These are phyloP conservation scores for Amesomyces nigricolor DNA, from an alignment of 2,329 filamentous ascomycete species.

Conservation along the genomic window DNA sequence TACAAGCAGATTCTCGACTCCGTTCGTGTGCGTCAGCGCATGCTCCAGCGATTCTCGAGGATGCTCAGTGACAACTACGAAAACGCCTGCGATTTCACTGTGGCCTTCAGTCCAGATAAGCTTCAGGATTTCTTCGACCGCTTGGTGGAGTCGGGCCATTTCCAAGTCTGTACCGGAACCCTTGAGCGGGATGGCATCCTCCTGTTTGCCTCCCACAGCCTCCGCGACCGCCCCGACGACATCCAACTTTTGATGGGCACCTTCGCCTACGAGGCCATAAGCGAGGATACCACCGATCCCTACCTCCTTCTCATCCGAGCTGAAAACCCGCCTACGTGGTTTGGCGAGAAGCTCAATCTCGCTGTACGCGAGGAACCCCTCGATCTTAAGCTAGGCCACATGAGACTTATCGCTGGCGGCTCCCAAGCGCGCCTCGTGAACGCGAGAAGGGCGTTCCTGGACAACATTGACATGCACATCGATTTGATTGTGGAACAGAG, in stretches of 20 bases:
- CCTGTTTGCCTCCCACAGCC: slow-evolving; percentile 75
- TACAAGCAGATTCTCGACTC: slow-evolving; percentile 96
- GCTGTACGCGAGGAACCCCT: slow-evolving; percentile 70
- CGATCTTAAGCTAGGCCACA: slow-evolving; percentile 79
- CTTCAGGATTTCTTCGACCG: slow-evolving; percentile 75
- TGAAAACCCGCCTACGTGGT: slow-evolving; percentile 74
- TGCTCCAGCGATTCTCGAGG: slow-evolving; percentile 90
- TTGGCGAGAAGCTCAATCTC: slow-evolving; percentile 67
- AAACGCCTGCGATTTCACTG: slow-evolving; percentile 91
- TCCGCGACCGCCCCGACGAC: slow-evolving; percentile 70
- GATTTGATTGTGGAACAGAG: slow-evolving; percentile 87
- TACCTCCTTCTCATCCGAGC: slow-evolving; percentile 83
- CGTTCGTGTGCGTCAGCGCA: slow-evolving; percentile 89
- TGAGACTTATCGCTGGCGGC: slow-evolving; percentile 83
- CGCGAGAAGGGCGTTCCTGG: slow-evolving; percentile 71
- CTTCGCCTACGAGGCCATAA: slow-evolving; percentile 48
- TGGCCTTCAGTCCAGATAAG: slow-evolving; percentile 62
- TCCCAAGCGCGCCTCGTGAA: slow-evolving; percentile 72
- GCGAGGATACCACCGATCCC: slow-evolving; percentile 70
- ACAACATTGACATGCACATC: slow-evolving; percentile 75
- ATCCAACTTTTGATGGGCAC: slow-evolving; percentile 81
- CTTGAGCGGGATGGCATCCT: slow-evolving; percentile 71
- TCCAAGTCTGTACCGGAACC: slow-evolving; percentile 69
- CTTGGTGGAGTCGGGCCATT: slow-evolving; percentile 76
- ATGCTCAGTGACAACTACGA: slow-evolving; percentile 91